Percentiles rank a stretch among this genome's conserved stretches.
Evolutionary conservation across 2,329 filamentous ascomycete genomes (phyloP).

Genomic region (Aspergillus hiratsukae): DNA sequence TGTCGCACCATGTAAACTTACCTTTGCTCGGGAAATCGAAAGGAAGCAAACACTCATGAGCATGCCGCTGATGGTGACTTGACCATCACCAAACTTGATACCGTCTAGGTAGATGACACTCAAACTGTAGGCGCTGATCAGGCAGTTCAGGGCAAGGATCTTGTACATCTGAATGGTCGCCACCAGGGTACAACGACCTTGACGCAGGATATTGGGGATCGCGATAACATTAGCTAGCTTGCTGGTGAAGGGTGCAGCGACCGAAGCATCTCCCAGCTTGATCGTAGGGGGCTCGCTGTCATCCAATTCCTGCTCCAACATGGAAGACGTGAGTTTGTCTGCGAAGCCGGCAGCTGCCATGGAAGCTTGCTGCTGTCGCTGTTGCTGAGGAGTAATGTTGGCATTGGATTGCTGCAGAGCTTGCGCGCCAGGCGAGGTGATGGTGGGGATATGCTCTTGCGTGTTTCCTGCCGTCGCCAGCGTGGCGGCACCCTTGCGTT

Average conservation of each 20-base stretch:
- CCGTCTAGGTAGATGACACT: conserved; percentile 95
- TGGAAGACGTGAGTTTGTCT: conserved; percentile 76
- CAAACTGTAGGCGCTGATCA: conserved; percentile 96
- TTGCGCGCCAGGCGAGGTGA: conserved; percentile 64
- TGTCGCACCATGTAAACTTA: conserved; percentile 28
- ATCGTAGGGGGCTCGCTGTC: conserved; percentile 90
- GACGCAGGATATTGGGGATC: conserved; percentile 96
- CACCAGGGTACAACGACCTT: conserved; percentile 94
- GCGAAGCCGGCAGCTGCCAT: conserved; percentile 73
- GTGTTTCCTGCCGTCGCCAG: conserved; percentile 49
- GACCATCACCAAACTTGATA: conserved; percentile 97
- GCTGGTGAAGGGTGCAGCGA: conserved; percentile 94
- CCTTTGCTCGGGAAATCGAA: conserved; percentile 93
- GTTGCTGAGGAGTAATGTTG: conserved; percentile 49
- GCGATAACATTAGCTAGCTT: conserved; percentile 96
- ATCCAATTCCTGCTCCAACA: conserved; percentile 87
- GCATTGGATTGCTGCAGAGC: conserved; percentile 49
- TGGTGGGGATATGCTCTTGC: conserved; percentile 56
- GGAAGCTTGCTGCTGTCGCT: conserved; percentile 54
- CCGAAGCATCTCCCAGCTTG: conserved; percentile 94
- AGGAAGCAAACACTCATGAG: conserved; percentile 99
- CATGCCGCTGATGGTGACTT: conserved; percentile 98
- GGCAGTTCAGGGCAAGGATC: conserved; percentile 93
- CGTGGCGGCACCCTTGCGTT: conserved; percentile 66
- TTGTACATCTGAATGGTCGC: conserved; percentile 99